These are phyloP conservation scores for Mediolabrus comicus DNA, from an alignment of 108 stramenopile species.

Conservation along the genomic window DNA sequence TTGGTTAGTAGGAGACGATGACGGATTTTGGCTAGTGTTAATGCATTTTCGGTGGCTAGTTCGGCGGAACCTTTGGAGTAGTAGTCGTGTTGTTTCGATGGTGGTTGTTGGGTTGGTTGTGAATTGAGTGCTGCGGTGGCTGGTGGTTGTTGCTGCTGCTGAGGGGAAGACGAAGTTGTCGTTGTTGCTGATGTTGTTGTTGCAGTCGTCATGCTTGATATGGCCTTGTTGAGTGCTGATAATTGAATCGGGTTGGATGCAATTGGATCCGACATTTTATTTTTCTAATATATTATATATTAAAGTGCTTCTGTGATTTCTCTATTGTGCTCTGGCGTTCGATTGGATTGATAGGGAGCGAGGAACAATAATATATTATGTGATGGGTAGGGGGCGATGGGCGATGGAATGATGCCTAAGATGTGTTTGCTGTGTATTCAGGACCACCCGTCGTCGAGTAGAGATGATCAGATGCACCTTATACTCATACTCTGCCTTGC, in stretches of 20 bases:
- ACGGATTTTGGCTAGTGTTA: conserved; percentile 71
- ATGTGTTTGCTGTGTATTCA: no score
- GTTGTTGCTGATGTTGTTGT: neutral
- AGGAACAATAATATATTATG: no score
- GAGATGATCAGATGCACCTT: no score
- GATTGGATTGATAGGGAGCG: no score
- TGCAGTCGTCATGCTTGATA: neutral
- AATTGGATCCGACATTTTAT: neutral
- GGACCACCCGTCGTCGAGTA: no score
- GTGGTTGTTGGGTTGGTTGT: neutral
- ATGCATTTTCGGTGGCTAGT: conserved; percentile 55
- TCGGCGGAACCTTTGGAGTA: conserved; percentile 71
- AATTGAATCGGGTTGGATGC: neutral
- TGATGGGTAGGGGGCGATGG: no score
- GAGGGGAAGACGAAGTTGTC: no score
- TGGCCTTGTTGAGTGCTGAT: neutral
- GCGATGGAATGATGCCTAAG: no score
- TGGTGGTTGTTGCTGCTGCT: neutral
- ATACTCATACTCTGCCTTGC: no score
- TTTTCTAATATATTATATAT: no score
- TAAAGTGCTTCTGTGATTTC: no score
- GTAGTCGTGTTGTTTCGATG: conserved; percentile 22
- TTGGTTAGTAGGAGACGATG: conserved; percentile 69
- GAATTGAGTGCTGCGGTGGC: neutral
- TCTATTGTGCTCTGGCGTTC: no score